Conservation (phyloP, 805 yeast species). For the Yamadazyma tumulicola region DNA sequence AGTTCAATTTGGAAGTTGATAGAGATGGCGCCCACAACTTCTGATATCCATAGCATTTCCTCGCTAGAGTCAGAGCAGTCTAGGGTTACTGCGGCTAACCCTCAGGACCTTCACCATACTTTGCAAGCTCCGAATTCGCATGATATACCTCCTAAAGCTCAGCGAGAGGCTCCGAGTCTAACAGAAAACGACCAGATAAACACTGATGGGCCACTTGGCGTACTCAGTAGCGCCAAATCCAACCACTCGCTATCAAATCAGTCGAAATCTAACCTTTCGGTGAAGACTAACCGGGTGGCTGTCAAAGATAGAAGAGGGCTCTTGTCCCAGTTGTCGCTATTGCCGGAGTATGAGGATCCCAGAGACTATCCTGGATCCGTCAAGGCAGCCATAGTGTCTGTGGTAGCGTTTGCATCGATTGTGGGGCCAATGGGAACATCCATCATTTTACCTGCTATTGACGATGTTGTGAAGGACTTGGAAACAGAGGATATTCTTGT, state of each 20-base stretch:
- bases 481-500: conserved; percentile 58
- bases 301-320: conserved; percentile 55
- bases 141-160: too few species aligned
- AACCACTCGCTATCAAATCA: neutral
- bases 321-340: conserved; percentile 44
- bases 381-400: conserved; percentile 54
- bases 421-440: conserved; percentile 91
- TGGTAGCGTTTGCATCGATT: conserved; percentile 71
- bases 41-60: conserved; percentile 7
- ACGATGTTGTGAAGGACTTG: conserved; percentile 51
- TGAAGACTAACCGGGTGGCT: conserved; percentile 14
- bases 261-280: conserved; percentile 3
- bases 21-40: too few species aligned
- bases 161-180: too few species aligned
- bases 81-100: neutral
- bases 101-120: conserved; percentile 2
- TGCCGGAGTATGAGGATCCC: conserved; percentile 76
- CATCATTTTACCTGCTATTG: conserved; percentile 75
- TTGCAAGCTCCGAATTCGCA: too few species aligned
- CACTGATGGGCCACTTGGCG: too few species aligned
- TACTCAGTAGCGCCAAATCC: too few species aligned
- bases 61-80: conserved; percentile 4
- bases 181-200: too few species aligned
- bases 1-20: too few species aligned
- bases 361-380: conserved; percentile 50